These are phyloP conservation scores for Berkeleyomyces rouxiae DNA, from an alignment of 2,329 filamentous ascomycete species.

Conservation along the genomic window DNA sequence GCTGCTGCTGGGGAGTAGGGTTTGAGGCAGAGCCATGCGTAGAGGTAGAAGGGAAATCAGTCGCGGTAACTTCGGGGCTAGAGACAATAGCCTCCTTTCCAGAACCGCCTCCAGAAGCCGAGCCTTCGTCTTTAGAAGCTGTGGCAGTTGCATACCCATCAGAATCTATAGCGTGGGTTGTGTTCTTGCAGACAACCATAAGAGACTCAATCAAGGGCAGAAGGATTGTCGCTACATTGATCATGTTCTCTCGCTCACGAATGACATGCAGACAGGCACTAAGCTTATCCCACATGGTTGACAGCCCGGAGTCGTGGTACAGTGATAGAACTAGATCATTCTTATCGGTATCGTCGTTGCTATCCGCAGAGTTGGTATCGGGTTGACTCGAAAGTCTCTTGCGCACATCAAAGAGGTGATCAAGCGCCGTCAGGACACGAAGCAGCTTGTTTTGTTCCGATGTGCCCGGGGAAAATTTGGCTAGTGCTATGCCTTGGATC, in stretches of 20 bases:
- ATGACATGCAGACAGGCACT: constrained; percentile 80
- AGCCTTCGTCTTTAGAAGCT: not conserved
- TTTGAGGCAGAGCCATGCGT: constrained; percentile 45
- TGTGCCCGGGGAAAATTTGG: constrained; percentile 89
- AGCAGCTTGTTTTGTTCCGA: constrained; percentile 95
- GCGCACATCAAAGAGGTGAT: constrained; percentile 86
- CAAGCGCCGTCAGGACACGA: constrained; percentile 78
- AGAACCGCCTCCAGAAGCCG: not conserved
- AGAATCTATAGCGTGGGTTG: constrained; percentile 52
- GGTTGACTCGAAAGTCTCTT: constrained; percentile 34
- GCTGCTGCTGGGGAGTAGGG: constrained; percentile 51
- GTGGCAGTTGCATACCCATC: not conserved
- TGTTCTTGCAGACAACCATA: constrained; percentile 99
- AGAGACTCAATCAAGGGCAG: constrained; percentile 87
- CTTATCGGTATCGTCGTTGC: constrained; percentile 58
- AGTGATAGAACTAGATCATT: constrained; percentile 73
- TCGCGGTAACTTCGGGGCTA: constrained; percentile 22
- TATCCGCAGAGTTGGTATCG: constrained; percentile 40
- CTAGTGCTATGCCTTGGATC: constrained; percentile 81
- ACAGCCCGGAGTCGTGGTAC: constrained; percentile 83
- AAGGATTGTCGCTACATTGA: constrained; percentile 91
- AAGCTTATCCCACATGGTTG: constrained; percentile 78
- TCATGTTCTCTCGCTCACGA: constrained; percentile 80
- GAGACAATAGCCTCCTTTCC: constrained; percentile 17
- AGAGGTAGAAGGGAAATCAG: constrained; percentile 39